Conservation (phyloP, 805 yeast genomes). For the Cyberlindnera galapagoensis region DNA sequence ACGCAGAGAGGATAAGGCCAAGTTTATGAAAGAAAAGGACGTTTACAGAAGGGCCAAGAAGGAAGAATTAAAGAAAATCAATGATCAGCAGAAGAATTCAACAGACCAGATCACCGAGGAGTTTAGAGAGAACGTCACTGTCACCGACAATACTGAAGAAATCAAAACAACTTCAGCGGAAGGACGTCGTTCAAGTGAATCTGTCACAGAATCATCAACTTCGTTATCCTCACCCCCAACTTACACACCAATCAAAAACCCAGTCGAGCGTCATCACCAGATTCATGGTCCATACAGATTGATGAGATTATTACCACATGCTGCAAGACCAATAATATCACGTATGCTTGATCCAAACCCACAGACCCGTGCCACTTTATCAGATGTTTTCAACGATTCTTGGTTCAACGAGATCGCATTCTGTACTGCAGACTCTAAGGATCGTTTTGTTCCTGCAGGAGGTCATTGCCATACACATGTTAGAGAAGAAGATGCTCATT, state of each 20-base stretch:
- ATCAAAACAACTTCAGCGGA: slow-evolving; percentile 6
- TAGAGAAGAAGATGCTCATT: slow-evolving; percentile 38
- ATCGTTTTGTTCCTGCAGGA: slow-evolving; percentile 34
- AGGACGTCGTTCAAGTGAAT: no score
- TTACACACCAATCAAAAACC: neutral
- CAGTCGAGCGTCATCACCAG: slow-evolving; percentile 3
- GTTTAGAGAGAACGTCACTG: slow-evolving; percentile 12
- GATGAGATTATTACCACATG: slow-evolving; percentile 77
- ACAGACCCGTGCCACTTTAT: slow-evolving; percentile 53
- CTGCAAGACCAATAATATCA: slow-evolving; percentile 69
- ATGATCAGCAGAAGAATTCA: no score
- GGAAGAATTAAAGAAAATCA: slow-evolving; percentile 2
- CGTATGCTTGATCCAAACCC: slow-evolving; percentile 61
- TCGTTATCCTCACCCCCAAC: no score
- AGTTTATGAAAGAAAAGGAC: slow-evolving; percentile 10
- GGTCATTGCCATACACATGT: slow-evolving; percentile 47
- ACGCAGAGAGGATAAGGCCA: slow-evolving; percentile 42
- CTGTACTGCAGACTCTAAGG: slow-evolving; percentile 48
- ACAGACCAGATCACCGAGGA: no score
- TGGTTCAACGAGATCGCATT: slow-evolving; percentile 61
- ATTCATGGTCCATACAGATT: slow-evolving; percentile 78
- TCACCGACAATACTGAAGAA: slow-evolving; percentile 10
- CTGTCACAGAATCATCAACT: no score
- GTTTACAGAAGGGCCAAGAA: no score
- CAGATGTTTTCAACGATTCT: slow-evolving; percentile 59